Evolutionary conservation across 2,329 filamentous ascomycete genomes (phyloP), one percentile per base, ranked within the genome.

Genomic region (Lachnellula cervina): DNA sequence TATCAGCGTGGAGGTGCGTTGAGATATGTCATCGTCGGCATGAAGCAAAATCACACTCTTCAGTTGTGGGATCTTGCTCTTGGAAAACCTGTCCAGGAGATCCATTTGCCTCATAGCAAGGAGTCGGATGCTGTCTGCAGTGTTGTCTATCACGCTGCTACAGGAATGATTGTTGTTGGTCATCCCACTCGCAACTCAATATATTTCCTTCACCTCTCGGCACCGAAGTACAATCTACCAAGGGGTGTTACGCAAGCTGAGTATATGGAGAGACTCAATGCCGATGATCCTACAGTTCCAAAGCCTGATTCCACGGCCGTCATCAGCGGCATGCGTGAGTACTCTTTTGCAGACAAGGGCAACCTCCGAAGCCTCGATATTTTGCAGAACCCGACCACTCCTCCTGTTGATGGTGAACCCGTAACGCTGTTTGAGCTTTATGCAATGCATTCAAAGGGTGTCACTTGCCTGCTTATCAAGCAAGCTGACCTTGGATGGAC

Each of bases 61-160:
- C 95, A 99, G 77, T 83, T 99, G 45, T 99, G 94, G 95, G 94
- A 99, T 77, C 85, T 99, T 68, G 91, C 89, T 43, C 85, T 99
- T 35, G 89, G 88, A 63, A 97, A 97, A 74, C 90, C 92, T 32
- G 94, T 99, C 38, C 93, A 99, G 71, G 94, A 99, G 75, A 87
- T 99, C 71, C 94, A 96, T 71, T 84, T 99, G 55, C 94, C 94
- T 1, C 93, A 99, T 70, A 89, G 89, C 74, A 96, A 94, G 69
- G 93, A 97, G 71, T 95, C 90, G 3, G 93, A 97, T 72, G 91
- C 91, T n/a, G 93, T 97, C 59, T 99, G 94, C 79, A 97, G 92
- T 70, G 88, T 99, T 69, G 87, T 88, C 69, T 99, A 97, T 71
- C 92, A 99, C 71, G 88, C 94, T 5, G 82, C 85, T 61, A 94